Percentiles rank a stretch among this genome's conserved stretches.
Conservation (phyloP, 2,329 filamentous ascomycete genomes). For the Calcarisporium arbuscula region DNA sequence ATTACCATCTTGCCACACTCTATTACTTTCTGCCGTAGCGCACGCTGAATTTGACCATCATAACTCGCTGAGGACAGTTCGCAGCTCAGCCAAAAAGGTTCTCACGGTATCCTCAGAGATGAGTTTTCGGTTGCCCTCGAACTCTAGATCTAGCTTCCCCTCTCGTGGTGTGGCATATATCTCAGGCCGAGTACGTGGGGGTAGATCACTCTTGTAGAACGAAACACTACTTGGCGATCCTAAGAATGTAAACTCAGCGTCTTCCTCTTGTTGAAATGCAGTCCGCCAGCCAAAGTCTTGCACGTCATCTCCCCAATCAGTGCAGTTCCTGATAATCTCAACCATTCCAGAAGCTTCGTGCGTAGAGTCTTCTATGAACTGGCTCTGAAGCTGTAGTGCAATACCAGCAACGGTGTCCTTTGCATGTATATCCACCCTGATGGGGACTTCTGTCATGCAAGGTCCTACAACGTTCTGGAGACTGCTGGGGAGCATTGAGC, state of each 20-base stretch:
- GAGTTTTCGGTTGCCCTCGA: slow-evolving; percentile 5
- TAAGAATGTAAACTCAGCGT: slow-evolving; percentile 2
- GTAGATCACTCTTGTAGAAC: slow-evolving; percentile 3
- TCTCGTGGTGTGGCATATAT: slow-evolving; percentile 4
- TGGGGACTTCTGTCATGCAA: slow-evolving; percentile 5
- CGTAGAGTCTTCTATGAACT: slow-evolving; percentile 4
- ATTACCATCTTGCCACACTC: too few species aligned
- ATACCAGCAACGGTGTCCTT: background rate
- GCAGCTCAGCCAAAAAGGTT: background rate
- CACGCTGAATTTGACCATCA: too few species aligned
- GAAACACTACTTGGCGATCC: slow-evolving; percentile 2
- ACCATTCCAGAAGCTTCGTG: slow-evolving; percentile 5
- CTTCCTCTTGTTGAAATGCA: slow-evolving; percentile 5
- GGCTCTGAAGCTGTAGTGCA: slow-evolving; percentile 3
- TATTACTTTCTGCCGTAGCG: too few species aligned
- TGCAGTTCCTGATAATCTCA: slow-evolving; percentile 6
- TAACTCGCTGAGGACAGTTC: background rate
- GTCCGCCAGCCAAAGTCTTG: slow-evolving; percentile 7
- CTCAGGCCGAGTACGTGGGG: slow-evolving; percentile 3
- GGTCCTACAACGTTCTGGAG: slow-evolving; percentile 8
- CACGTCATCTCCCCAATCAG: slow-evolving; percentile 4
- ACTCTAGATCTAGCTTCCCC: slow-evolving; percentile 4
- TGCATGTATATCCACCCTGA: background rate
- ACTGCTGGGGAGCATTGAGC: slow-evolving; percentile 5
- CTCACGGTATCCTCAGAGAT: background rate